Evolutionary conservation across 202 grass and related monocot genomes (phyloP), one percentile per base, ranked within the genome.

Genomic region (Zizania palustris): DNA sequence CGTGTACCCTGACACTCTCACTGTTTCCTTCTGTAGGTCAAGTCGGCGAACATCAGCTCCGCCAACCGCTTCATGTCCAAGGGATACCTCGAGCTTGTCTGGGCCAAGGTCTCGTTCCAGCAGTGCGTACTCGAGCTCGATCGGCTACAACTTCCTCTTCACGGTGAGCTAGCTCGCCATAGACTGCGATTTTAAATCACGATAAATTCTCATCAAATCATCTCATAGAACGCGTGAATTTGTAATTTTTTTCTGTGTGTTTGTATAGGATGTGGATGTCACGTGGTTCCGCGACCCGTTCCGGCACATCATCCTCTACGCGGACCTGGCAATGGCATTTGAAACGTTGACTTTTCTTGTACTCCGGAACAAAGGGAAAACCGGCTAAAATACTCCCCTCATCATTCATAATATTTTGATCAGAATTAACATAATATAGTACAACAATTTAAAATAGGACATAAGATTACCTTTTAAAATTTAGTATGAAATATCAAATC

Each of bases 121-220:
- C 63, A 79, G 28, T 62, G 22, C 10, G 64, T 90, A 6, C 65
- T 90, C 9, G 67, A 87, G 80, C 66, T 87, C 5, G n/a, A n/a
- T n/a, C n/a, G 81, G 88, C 69, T 87, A 91, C 84, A 91, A 39
- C 67, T 91, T 81, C 37, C 65, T 91, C 63, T 91, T 87, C 72
- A 87, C 84, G 15, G 86, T 88, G 67, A 39, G 53, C n/a, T n/a
- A n/a, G n/a, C 38, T 16, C 1, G 10, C 57, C 28, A 2, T 28
- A 11, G 21, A 7, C 4, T 46, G 9, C 15, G 18, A n/a, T n/a
- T n/a, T n/a, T n/a, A n/a, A n/a, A n/a, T n/a, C n/a, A n/a, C n/a
- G n/a, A n/a, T n/a, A n/a, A n/a, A n/a, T n/a, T n/a, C n/a, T n/a
- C n/a, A n/a, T n/a, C n/a, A n/a, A n/a, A n/a, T n/a, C n/a, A n/a